Evolutionary conservation across 352 stramenopile species (phyloP).

Genomic region (Globisporangium lucens): DNA sequence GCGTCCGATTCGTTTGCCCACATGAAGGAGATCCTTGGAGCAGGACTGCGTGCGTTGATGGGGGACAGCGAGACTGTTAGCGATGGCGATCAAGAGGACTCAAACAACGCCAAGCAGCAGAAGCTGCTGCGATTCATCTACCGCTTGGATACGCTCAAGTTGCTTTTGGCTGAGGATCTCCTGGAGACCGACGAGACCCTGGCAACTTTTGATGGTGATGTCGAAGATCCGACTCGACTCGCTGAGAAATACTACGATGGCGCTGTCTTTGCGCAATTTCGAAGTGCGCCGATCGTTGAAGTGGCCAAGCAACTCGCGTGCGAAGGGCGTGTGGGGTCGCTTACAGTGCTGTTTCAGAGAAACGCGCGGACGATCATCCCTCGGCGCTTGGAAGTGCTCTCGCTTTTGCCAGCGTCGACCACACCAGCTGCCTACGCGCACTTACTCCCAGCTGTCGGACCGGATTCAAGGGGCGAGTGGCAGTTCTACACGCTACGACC

Average conservation of each 20-base stretch:
- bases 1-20: slow-evolving; percentile 33
- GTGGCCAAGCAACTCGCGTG: slow-evolving; percentile 42
- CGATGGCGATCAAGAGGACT: slow-evolving; percentile 1
- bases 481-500: slow-evolving; percentile 43
- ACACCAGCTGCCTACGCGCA: slow-evolving; percentile 37
- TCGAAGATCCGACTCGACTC: slow-evolving; percentile 14
- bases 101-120: slow-evolving; percentile 19
- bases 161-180: slow-evolving; percentile 39
- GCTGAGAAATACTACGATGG: slow-evolving; percentile 46
- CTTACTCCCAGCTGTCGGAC: slow-evolving; percentile 45
- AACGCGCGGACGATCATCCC: slow-evolving; percentile 56
- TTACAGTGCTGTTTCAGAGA: slow-evolving; percentile 43
- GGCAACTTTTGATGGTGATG: slow-evolving; percentile 19
- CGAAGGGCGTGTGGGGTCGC: slow-evolving; percentile 42
- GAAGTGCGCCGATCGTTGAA: slow-evolving; percentile 30
- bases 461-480: slow-evolving; percentile 22
- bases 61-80: slow-evolving; percentile 3
- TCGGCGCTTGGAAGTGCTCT: slow-evolving; percentile 43
- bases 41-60: slow-evolving; percentile 32
- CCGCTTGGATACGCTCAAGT: slow-evolving; percentile 45
- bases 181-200: slow-evolving; percentile 26
- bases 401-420: slow-evolving; percentile 36
- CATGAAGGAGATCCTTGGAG: slow-evolving; percentile 64
- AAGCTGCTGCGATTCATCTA: slow-evolving; percentile 34
- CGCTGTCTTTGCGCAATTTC: slow-evolving; percentile 28